These are phyloP conservation scores for Apiospora sp. DNA, from an alignment of 2,329 filamentous ascomycete genomes.

Conservation along the genomic window DNA sequence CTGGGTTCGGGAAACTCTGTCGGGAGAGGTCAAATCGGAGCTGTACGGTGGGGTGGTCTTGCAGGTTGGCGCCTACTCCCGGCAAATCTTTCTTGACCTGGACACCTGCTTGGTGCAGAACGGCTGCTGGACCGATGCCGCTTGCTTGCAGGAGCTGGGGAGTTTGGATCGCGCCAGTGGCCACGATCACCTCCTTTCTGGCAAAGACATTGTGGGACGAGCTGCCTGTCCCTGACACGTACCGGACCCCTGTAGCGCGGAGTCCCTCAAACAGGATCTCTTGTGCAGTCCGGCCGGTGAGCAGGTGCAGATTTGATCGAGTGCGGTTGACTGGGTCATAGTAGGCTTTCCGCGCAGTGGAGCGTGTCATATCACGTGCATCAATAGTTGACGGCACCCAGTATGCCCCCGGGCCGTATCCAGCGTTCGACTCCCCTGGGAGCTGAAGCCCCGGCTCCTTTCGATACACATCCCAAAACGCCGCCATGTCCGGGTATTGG, in stretches of 20 bases:
- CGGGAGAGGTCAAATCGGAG: conserved; percentile 28
- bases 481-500: conserved; percentile 7
- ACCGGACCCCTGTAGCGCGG: background rate
- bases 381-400: background rate
- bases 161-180: background rate
- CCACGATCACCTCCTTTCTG: background rate
- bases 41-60: conserved; percentile 33
- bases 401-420: background rate
- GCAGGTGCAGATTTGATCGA: background rate
- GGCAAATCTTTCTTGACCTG: conserved; percentile 29
- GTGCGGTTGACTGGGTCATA: conserved; percentile 6
- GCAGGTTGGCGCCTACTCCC: conserved; percentile 34
- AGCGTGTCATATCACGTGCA: background rate
- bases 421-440: background rate
- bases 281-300: background rate
- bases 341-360: background rate
- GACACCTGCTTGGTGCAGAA: conserved; percentile 17
- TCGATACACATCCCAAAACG: background rate
- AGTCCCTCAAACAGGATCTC: background rate
- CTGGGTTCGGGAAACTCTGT: conserved; percentile 22
- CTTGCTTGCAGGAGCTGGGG: background rate
- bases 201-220: background rate
- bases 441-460: background rate
- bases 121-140: background rate
- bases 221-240: background rate